phyloP scores from a whole-genome alignment of 768 basidiomycete genomes.

The Agaricus subrufescens region DNA sequence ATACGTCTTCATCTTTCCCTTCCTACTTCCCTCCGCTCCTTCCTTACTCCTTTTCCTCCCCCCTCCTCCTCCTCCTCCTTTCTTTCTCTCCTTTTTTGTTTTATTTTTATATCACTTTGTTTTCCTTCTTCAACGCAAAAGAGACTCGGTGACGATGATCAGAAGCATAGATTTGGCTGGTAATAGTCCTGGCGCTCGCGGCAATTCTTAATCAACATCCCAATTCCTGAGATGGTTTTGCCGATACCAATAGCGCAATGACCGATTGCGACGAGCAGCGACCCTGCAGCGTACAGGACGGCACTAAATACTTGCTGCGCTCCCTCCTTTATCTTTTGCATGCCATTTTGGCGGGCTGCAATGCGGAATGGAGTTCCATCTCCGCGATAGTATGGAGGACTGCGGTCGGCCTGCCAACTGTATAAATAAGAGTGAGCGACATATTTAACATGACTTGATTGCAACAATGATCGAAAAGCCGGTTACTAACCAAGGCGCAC shows the following conservation, averaged over 20 bases:
- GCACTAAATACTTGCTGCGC: not conserved
- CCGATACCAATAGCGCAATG: not conserved
- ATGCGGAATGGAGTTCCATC: not conserved
- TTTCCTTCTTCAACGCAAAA: not conserved
- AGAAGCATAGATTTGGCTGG: not conserved
- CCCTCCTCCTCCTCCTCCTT: not conserved
- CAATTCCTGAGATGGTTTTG: not conserved
- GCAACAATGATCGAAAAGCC: too few species aligned
- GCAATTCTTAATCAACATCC: not conserved
- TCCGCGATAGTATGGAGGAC: not conserved
- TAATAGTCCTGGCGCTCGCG: not conserved
- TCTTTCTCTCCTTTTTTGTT: not conserved
- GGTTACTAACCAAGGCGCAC: too few species aligned
- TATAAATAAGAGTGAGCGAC: too few species aligned
- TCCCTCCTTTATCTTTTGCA: not conserved
- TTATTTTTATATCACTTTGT: not conserved
- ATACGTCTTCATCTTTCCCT: too few species aligned
- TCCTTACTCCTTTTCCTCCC: not conserved
- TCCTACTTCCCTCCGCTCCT: not conserved
- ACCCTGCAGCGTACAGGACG: not conserved
- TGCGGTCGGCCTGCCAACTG: too few species aligned
- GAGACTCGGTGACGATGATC: not conserved
- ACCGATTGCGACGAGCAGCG: not conserved
- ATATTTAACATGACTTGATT: too few species aligned
- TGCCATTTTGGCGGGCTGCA: not conserved